Base-by-base conservation (phyloP, 371 early-diverging fungal species). In the Chytridium lagenaria region DNA sequence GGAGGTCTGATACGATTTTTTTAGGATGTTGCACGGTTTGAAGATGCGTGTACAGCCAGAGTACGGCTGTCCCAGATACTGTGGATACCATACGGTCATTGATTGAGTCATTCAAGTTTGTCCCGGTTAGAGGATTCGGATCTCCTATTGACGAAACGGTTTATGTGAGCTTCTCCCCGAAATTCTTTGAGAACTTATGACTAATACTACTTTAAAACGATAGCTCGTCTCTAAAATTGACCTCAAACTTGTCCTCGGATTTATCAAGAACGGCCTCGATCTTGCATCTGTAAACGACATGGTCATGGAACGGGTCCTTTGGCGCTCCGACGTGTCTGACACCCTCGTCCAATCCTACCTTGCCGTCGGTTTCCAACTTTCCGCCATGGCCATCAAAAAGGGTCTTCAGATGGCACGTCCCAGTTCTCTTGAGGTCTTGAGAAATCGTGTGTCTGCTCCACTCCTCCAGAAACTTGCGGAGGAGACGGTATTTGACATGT, bases 221-320 rank as follows among this genome's bases (percentile, higher is more conserved):
- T 38, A 76, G 67, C 72, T 77, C 22, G 70, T 84, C 1, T 77
- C 82, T 10, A 75, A 77, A 49, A 71, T 81, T 26, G 79, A 80
- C 61, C 67, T 84, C 19, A 30, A 51, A 5, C 67, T 84, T 16
- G 64, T 84, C 30, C 23, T 67, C 0, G 57, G 69, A 31, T 63
- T 84, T 40, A 57, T 72, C 23, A 16, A 36, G n/a, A 78, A 79
- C 31, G 84, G 81, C n/a, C 74, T 84, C 38, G 75, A 80, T 23
- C 31, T 84, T 23, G 38, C 19, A 15, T 22, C 44, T 23, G 76
- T 81, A 30, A 81, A 81, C 64, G 82, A 84, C 75, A 69, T 61
- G 38, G 75, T 84, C 36, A 74, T 84, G 70, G 84, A 84, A 37
- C 57, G 79, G 3, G 78, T 84, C 15, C 64, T 84, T n/a, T 77